Conservation (phyloP, 495 filamentous ascomycete species). For the Niebla homalea region DNA sequence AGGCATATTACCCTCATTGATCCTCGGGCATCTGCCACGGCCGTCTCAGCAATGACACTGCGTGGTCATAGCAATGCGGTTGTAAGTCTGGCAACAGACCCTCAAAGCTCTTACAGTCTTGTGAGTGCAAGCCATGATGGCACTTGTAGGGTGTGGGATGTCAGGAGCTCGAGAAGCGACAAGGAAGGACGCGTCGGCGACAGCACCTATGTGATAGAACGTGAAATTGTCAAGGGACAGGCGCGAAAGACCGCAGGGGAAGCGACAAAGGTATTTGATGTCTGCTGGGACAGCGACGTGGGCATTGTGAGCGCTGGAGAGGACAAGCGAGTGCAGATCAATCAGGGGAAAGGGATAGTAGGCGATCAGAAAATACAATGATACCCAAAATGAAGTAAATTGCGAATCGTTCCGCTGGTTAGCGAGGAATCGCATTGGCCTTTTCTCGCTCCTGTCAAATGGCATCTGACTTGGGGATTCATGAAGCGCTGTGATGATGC, state of each 20-base stretch:
- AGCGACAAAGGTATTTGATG: constrained; percentile 79
- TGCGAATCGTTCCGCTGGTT: background rate
- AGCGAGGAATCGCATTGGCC: background rate
- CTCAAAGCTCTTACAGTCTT: constrained; percentile 63
- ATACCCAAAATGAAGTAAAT: background rate
- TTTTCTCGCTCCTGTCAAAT: background rate
- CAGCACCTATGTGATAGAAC: constrained; percentile 65
- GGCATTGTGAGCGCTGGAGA: constrained; percentile 88
- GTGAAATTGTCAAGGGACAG: constrained; percentile 47
- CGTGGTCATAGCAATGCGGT: constrained; percentile 82
- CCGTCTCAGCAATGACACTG: constrained; percentile 71
- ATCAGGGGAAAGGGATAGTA: constrained; percentile 44
- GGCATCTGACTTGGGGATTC: no score
- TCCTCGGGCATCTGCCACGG: constrained; percentile 59
- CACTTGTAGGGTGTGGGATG: constrained; percentile 84
- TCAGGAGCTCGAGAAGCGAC: constrained; percentile 55
- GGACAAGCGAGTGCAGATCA: constrained; percentile 87
- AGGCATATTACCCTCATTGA: constrained; percentile 83
- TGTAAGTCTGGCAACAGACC: constrained; percentile 52
- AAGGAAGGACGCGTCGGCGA: constrained; percentile 60
- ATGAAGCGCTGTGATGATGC: no score
- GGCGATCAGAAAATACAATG: background rate
- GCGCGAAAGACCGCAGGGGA: constrained; percentile 51
- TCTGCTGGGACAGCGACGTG: constrained; percentile 69
- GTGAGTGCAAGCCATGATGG: constrained; percentile 80